A percentile compares a stretch with the other conserved stretches of the same genome.
Conservation (phyloP, 805 yeast genomes). For the Saccharomycopsis microspora region DNA sequence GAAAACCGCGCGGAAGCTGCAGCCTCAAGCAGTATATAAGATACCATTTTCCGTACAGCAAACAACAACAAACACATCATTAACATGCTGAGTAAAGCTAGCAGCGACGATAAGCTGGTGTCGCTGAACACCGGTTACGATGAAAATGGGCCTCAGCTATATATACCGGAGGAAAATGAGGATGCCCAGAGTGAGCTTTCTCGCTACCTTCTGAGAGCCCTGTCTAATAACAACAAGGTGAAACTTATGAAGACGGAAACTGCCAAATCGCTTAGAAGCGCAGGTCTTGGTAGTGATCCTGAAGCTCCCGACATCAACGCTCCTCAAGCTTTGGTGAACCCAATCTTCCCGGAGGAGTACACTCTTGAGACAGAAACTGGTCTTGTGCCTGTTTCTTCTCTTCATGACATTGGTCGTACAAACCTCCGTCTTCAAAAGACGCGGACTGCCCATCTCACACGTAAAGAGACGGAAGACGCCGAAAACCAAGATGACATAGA, state of each 20-base stretch:
- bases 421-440: constrained; percentile 25
- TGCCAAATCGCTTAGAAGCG: constrained; percentile 48
- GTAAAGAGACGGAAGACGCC: constrained; percentile 18
- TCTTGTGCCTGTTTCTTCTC: constrained; percentile 67
- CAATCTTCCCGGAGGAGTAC: constrained; percentile 89
- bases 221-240: constrained; percentile 19
- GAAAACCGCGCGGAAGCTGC: no score
- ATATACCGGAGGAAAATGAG: constrained; percentile 29
- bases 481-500: constrained; percentile 17
- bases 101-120: no score
- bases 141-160: constrained; percentile 25
- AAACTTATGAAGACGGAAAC: constrained; percentile 58
- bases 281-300: constrained; percentile 45
- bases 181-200: constrained; percentile 37
- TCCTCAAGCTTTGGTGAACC: constrained; percentile 40
- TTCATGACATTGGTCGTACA: constrained; percentile 55
- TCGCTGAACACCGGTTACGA: background rate
- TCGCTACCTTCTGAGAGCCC: constrained; percentile 18
- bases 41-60: no score
- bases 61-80: background rate
- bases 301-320: constrained; percentile 47
- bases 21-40: no score
- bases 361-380: constrained; percentile 84
- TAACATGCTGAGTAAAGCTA: background rate
- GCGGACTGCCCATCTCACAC: constrained; percentile 25